Conservation (phyloP, 1,139 yeast genomes). For the Scheffersomyces insectosa region DNA sequence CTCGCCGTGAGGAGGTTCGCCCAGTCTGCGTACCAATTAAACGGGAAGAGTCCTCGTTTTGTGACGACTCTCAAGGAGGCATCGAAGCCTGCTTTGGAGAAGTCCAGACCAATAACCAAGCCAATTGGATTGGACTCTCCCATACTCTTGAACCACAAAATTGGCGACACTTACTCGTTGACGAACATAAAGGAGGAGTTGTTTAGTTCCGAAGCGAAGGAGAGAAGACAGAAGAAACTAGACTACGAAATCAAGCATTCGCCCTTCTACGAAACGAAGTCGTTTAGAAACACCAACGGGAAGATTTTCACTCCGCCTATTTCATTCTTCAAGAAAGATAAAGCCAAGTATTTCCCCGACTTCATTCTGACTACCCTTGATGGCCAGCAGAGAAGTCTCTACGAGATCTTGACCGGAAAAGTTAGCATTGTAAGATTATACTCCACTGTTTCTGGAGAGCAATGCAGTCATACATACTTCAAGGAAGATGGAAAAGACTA, state of each 20-base stretch:
- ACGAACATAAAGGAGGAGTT: constrained; percentile 24
- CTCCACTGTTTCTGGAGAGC: constrained; percentile 72
- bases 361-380: constrained; percentile 60
- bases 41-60: constrained; percentile 10
- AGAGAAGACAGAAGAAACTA: constrained; percentile 54
- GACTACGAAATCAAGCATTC: constrained; percentile 82
- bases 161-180: constrained; percentile 20
- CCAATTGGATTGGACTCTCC: constrained; percentile 45
- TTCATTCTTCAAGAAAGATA: constrained; percentile 72
- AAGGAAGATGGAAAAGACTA: constrained; percentile 39
- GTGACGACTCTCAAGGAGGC: constrained; percentile 17
- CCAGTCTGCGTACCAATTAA: too few species aligned
- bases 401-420: constrained; percentile 39
- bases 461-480: constrained; percentile 64
- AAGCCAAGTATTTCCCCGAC: constrained; percentile 84
- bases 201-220: constrained; percentile 45
- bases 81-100: constrained; percentile 18
- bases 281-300: constrained; percentile 78
- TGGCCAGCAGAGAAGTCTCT: constrained; percentile 36
- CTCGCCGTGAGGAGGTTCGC: too few species aligned
- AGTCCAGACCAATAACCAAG: constrained; percentile 24
- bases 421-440: constrained; percentile 66
- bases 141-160: constrained; percentile 26
- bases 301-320: constrained; percentile 81
- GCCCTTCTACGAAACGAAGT: constrained; percentile 82